Conservation (phyloP, 352 stramenopile genomes). For the Pythium rishiriense region DNA sequence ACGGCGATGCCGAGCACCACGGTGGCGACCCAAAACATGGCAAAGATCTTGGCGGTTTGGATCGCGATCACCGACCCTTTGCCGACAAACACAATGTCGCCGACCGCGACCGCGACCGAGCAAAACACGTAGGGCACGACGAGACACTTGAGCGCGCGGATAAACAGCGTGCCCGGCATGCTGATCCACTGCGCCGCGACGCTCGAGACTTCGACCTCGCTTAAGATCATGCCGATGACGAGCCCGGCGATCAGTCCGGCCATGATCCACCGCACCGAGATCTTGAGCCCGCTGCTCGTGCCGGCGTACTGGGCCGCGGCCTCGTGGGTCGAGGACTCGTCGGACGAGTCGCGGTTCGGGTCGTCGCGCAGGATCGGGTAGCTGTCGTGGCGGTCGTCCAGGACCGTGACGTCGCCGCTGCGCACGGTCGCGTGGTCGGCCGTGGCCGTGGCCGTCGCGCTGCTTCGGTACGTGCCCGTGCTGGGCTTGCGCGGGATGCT, state of each 20-base stretch:
- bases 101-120: conserved; percentile 66
- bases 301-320: neutral
- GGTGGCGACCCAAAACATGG: conserved; percentile 46
- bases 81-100: conserved; percentile 68
- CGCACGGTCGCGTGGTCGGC: neutral
- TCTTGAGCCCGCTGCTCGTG: conserved; percentile 37
- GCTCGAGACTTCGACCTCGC: conserved; percentile 37
- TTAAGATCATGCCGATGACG: conserved; percentile 51
- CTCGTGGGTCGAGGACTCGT: neutral
- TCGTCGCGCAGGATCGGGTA: neutral
- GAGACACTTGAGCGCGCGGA: conserved; percentile 66
- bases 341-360: neutral
- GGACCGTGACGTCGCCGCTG: neutral
- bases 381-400: neutral
- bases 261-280: conserved; percentile 53
- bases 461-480: neutral
- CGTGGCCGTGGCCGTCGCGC: conserved; percentile 35
- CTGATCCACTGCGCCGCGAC: conserved; percentile 51
- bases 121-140: conserved; percentile 81
- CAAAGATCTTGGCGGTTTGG: conserved; percentile 64
- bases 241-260: conserved; percentile 48
- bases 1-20: conserved; percentile 52
- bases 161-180: conserved; percentile 66
- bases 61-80: conserved; percentile 63
- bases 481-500: neutral